A percentile compares a stretch with the other conserved stretches of the same genome.
Conservation (phyloP, 2,329 filamentous ascomycete genomes). For the Pezicula radicicola region DNA sequence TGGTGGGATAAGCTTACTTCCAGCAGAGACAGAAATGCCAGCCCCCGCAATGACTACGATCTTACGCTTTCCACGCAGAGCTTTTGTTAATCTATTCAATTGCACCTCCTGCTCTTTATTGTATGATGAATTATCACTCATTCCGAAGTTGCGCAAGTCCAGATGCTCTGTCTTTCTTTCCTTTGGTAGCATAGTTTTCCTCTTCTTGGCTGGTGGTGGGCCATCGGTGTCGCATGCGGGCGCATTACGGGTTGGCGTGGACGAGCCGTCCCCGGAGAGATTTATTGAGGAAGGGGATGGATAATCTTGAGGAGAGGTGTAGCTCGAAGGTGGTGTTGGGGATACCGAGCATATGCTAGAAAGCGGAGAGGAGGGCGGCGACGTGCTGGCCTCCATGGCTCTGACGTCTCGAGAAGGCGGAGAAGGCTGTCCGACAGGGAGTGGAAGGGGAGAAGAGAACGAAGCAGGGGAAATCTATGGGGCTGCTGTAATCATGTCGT, state of each 20-base stretch:
- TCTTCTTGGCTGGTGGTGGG: conserved; percentile 71
- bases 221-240: conserved; percentile 42
- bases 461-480: not conserved
- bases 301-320: conserved; percentile 15
- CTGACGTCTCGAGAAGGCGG: not conserved
- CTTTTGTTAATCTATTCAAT: conserved; percentile 68
- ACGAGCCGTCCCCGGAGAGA: conserved; percentile 18
- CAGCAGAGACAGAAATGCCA: conserved; percentile 94
- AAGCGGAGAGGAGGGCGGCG: conserved; percentile 28
- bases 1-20: conserved; percentile 58
- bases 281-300: conserved; percentile 26
- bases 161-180: conserved; percentile 80
- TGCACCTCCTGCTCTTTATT: conserved; percentile 54
- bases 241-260: conserved; percentile 16
- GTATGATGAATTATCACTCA: conserved; percentile 42
- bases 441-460: not conserved
- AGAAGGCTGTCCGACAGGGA: not conserved
- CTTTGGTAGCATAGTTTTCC: conserved; percentile 60
- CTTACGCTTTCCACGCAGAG: conserved; percentile 85
- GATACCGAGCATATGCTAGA: conserved; percentile 32
- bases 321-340: conserved; percentile 22
- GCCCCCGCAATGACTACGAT: conserved; percentile 96
- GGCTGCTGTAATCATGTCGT: not conserved
- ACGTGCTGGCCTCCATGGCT: not conserved
- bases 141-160: conserved; percentile 56